Percentiles rank a stretch among this genome's conserved stretches.
These are phyloP conservation scores for Triticum urartu DNA, from an alignment of 176 grass and related monocot genomes.

Conservation along the genomic window DNA sequence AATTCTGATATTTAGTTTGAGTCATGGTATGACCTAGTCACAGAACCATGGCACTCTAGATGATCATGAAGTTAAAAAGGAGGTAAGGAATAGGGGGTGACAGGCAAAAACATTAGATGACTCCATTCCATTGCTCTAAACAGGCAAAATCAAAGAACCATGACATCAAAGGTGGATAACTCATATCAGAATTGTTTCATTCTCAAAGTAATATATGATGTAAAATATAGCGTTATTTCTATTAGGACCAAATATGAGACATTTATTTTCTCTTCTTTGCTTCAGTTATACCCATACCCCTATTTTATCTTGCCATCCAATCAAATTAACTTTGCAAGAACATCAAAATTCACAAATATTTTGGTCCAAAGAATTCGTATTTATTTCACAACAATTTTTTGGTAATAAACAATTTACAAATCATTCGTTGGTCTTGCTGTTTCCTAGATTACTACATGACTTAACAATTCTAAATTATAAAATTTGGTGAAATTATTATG, in stretches of 20 bases:
- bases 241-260: not conserved
- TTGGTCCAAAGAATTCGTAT: not conserved
- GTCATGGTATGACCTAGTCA: not conserved
- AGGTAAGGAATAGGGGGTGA: not conserved
- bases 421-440: not conserved
- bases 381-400: not conserved
- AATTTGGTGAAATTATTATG: not conserved
- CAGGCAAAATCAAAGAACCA: not conserved
- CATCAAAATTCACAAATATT: not conserved
- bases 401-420: not conserved
- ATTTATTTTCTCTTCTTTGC: not conserved
- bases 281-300: not conserved
- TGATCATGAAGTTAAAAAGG: not conserved
- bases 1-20: not conserved
- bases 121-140: not conserved
- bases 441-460: not conserved
- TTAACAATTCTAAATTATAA: no score
- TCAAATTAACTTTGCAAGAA: not conserved
- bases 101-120: not conserved
- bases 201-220: not conserved
- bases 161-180: no score
- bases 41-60: not conserved
- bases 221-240: not conserved
- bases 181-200: not conserved
- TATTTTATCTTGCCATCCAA: not conserved